Conservation (phyloP, 2,329 filamentous ascomycete genomes). For the Phaeophleospora eucalypticola region DNA sequence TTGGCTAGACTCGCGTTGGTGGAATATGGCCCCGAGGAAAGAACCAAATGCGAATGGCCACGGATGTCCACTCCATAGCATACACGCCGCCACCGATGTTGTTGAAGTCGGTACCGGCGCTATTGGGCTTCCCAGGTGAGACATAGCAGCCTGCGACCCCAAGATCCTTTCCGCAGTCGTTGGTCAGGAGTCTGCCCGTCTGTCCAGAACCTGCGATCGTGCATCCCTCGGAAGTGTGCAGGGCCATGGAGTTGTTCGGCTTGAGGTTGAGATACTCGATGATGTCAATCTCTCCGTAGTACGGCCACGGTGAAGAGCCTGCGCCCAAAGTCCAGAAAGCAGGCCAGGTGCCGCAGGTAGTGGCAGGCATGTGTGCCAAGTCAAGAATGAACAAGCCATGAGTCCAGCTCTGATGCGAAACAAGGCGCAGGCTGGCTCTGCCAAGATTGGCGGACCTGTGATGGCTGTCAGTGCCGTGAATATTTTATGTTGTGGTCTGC, state of each 20-base stretch:
- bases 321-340: conserved; percentile 57
- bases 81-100: conserved; percentile 45
- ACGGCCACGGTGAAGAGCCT: conserved; percentile 42
- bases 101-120: conserved; percentile 36
- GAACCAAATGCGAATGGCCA: conserved; percentile 34
- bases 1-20: conserved; percentile 23
- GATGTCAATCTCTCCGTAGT: conserved; percentile 37
- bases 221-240: conserved; percentile 34
- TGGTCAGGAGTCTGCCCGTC: conserved; percentile 32
- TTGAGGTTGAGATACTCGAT: conserved; percentile 36
- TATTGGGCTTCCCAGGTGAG: conserved; percentile 46
- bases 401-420: conserved; percentile 60
- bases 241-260: conserved; percentile 31
- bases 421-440: conserved; percentile 66
- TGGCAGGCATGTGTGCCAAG: conserved; percentile 69
- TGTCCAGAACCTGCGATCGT: conserved; percentile 29
- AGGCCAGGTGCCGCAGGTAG: conserved; percentile 66
- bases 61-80: conserved; percentile 32
- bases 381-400: conserved; percentile 69
- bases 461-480: no score
- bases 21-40: conserved; percentile 36
- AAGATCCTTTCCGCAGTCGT: conserved; percentile 54
- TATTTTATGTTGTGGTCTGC: no score
- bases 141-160: conserved; percentile 42
- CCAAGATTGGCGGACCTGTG: conserved; percentile 41